phyloP scores from a whole-genome alignment of 768 basidiomycete species.

The Postia placenta region DNA sequence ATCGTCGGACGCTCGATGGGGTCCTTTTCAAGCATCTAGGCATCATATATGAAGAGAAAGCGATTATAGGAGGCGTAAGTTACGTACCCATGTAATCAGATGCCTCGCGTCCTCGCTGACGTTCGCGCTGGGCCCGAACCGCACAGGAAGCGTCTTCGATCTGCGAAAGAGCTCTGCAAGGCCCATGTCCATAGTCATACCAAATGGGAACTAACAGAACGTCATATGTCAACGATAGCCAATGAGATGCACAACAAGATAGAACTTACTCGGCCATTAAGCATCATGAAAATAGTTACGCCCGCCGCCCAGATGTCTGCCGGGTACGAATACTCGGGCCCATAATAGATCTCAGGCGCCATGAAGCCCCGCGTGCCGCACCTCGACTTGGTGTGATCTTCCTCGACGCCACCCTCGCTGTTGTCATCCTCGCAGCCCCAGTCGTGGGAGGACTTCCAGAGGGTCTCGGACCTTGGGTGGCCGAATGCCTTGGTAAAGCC shows the following conservation, averaged over 20 bases:
- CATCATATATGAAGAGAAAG: background rate
- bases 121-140: background rate
- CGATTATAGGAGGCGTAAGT: background rate
- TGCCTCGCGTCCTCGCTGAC: background rate
- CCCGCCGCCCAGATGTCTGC: constrained; percentile 43
- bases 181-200: background rate
- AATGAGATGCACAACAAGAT: background rate
- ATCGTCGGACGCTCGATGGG: background rate
- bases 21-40: background rate
- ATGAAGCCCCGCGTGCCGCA: constrained; percentile 39
- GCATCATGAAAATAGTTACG: constrained; percentile 28
- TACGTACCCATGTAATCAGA: background rate
- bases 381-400: background rate
- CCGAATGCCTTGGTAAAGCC: constrained; percentile 22
- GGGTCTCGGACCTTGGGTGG: background rate
- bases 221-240: background rate
- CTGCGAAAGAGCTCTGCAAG: background rate
- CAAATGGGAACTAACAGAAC: background rate
- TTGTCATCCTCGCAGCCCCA: background rate
- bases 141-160: background rate
- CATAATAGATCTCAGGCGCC: constrained; percentile 36
- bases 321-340: constrained; percentile 35
- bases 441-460: constrained; percentile 2
- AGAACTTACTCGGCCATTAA: constrained; percentile 15
- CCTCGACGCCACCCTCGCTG: constrained; percentile 1